Evolutionary conservation across 257 asterid genomes (phyloP).

Genomic region (Capsicum rhomboideum): DNA sequence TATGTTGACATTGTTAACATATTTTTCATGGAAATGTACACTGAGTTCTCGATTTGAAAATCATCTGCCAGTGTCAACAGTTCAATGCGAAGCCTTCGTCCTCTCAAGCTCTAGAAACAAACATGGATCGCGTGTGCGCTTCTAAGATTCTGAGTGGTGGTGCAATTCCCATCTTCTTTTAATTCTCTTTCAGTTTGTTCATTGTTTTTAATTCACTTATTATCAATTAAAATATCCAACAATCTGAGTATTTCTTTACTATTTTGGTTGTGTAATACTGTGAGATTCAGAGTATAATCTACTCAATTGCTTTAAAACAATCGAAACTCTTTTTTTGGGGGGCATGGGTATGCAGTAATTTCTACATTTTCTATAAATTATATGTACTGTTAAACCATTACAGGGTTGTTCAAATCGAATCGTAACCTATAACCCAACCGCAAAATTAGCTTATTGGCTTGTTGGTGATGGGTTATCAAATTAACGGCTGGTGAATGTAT

Average conservation of each 20-base stretch:
- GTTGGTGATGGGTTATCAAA: too few relatives aligned
- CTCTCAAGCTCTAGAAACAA: conserved; percentile 42
- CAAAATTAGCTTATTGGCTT: too few relatives aligned
- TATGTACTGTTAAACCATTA: too few relatives aligned
- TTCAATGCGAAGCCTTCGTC: conserved; percentile 63
- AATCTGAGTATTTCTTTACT: background rate
- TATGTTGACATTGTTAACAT: conserved; percentile 52
- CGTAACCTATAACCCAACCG: too few relatives aligned
- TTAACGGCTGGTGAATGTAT: too few relatives aligned
- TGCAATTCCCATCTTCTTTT: background rate
- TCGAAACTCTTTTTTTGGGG: too few relatives aligned
- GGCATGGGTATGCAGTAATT: too few relatives aligned
- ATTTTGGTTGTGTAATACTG: background rate
- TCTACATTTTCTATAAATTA: too few relatives aligned
- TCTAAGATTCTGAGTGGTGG: background rate
- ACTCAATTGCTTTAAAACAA: too few relatives aligned
- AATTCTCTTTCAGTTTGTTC: background rate
- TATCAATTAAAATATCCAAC: background rate
- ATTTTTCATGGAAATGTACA: conserved; percentile 54
- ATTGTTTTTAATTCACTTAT: background rate
- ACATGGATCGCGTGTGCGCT: background rate
- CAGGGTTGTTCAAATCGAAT: too few relatives aligned
- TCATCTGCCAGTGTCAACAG: conserved; percentile 29
- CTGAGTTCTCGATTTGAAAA: conserved; percentile 27
- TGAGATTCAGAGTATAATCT: background rate